Percentiles rank a stretch among this genome's conserved stretches.
phyloP scores from a whole-genome alignment of 2,329 filamentous ascomycete species.

The Ophiostoma novo-ulmi region DNA sequence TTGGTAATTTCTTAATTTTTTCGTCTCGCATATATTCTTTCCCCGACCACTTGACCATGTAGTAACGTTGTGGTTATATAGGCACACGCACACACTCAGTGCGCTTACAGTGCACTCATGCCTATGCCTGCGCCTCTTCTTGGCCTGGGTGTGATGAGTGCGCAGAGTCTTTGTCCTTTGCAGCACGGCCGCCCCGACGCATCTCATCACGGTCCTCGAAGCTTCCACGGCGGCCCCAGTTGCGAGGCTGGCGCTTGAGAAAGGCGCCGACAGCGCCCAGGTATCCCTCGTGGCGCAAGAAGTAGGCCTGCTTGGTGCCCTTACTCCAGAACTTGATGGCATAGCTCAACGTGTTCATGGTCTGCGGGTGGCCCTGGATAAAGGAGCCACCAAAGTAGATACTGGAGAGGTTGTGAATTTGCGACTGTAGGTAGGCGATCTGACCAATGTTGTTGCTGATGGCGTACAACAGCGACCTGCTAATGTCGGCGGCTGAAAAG shows the following conservation, averaged over 20 bases:
- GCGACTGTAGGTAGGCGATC: slow-evolving; percentile 94
- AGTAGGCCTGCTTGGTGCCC: slow-evolving; percentile 90
- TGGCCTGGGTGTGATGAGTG: not conserved
- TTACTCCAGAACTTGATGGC: slow-evolving; percentile 96
- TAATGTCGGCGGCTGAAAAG: slow-evolving; percentile 81
- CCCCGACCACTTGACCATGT: too few relatives aligned
- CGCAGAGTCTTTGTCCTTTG: not conserved
- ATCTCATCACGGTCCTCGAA: slow-evolving; percentile 48
- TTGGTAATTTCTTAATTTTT: not conserved
- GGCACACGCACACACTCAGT: too few relatives aligned
- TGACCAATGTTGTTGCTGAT: slow-evolving; percentile 98
- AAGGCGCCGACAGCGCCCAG: slow-evolving; percentile 92
- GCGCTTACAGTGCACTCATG: too few relatives aligned
- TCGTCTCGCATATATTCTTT: not conserved
- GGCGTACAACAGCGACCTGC: slow-evolving; percentile 84
- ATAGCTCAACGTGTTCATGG: slow-evolving; percentile 94
- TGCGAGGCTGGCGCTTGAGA: slow-evolving; percentile 79
- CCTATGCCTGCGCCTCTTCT: not conserved
- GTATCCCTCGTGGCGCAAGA: slow-evolving; percentile 91
- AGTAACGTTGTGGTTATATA: too few relatives aligned
- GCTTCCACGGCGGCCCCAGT: slow-evolving; percentile 83
- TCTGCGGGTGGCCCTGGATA: slow-evolving; percentile 92
- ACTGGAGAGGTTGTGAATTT: slow-evolving; percentile 82
- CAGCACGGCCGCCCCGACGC: not conserved
- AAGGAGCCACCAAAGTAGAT: slow-evolving; percentile 98